phyloP scores from a whole-genome alignment of 2,329 filamentous ascomycete genomes.

The Nemania serpens region DNA sequence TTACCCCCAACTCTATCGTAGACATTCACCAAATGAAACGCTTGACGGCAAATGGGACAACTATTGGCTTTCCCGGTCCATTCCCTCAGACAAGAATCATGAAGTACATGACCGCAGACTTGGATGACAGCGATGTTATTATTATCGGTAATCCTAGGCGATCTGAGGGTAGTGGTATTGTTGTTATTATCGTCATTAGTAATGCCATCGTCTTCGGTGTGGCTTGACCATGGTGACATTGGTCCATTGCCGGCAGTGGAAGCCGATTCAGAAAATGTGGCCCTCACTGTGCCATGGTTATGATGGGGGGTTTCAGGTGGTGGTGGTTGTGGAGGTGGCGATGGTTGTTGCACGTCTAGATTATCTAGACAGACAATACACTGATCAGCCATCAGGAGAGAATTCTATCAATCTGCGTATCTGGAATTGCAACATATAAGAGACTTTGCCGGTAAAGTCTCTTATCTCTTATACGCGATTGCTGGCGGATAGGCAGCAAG shows the following conservation, averaged over 20 bases:
- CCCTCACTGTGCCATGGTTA: slow-evolving; percentile 19
- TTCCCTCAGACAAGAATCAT: slow-evolving; percentile 88
- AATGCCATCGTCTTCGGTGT: slow-evolving; percentile 31
- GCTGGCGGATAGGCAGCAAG: slow-evolving; percentile 29
- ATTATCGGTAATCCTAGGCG: slow-evolving; percentile 38
- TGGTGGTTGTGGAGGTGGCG: slow-evolving; percentile 36
- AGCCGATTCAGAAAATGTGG: slow-evolving; percentile 22
- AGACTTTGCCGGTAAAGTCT: slow-evolving; percentile 41
- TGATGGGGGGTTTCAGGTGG: slow-evolving; percentile 25
- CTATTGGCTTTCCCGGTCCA: slow-evolving; percentile 98
- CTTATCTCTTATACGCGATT: slow-evolving; percentile 23
- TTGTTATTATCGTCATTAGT: slow-evolving; percentile 32
- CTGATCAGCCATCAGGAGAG: slow-evolving; percentile 61
- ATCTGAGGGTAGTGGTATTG: slow-evolving; percentile 31
- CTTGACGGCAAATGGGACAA: slow-evolving; percentile 93
- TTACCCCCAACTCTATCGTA: slow-evolving; percentile 79
- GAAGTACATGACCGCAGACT: slow-evolving; percentile 88
- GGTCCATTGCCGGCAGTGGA: slow-evolving; percentile 24
- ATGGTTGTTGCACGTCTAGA: slow-evolving; percentile 46
- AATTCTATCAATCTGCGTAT: slow-evolving; percentile 40
- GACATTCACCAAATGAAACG: slow-evolving; percentile 88
- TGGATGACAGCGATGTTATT: slow-evolving; percentile 63
- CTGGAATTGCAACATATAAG: slow-evolving; percentile 44
- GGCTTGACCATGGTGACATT: slow-evolving; percentile 33
- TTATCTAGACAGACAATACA: slow-evolving; percentile 73